These are phyloP conservation scores for Ceratocystis alfenasii DNA, from an alignment of 2,329 filamentous ascomycete species.

Conservation along the genomic window DNA sequence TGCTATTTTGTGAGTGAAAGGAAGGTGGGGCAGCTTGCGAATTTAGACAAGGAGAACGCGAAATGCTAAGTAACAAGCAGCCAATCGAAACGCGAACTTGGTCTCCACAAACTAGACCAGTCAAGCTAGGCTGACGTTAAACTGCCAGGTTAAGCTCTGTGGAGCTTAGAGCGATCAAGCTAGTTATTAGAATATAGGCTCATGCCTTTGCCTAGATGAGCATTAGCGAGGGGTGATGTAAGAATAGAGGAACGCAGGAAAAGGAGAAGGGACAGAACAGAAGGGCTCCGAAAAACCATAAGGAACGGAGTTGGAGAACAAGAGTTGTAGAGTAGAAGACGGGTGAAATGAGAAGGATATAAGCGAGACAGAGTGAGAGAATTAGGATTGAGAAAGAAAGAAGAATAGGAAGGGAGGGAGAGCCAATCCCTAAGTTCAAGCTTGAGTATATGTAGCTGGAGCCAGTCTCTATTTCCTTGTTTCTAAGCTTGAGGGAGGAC, in stretches of 20 bases:
- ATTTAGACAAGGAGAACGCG: background rate
- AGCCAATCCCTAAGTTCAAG: background rate
- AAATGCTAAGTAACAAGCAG: background rate
- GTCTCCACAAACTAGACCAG: background rate
- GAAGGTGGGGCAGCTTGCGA: background rate
- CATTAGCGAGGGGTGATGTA: background rate
- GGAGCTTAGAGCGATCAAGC: background rate
- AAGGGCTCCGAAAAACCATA: background rate
- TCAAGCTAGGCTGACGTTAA: background rate
- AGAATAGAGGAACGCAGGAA: background rate
- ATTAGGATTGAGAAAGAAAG: background rate
- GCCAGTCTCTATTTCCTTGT: background rate
- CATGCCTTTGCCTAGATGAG: background rate
- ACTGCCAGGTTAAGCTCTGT: background rate
- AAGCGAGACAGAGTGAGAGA: background rate
- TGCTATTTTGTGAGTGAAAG: background rate
- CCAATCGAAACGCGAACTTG: background rate
- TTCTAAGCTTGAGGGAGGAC: background rate
- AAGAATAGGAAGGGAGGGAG: background rate
- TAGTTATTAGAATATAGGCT: background rate
- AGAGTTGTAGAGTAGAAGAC: too few relatives aligned
- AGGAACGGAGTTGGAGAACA: too few relatives aligned
- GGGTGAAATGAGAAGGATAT: background rate
- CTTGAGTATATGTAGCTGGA: background rate
- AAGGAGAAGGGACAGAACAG: background rate